Evolutionary conservation across 2,329 filamentous ascomycete genomes (phyloP).

Genomic region (Teratosphaeriaceae sp.): DNA sequence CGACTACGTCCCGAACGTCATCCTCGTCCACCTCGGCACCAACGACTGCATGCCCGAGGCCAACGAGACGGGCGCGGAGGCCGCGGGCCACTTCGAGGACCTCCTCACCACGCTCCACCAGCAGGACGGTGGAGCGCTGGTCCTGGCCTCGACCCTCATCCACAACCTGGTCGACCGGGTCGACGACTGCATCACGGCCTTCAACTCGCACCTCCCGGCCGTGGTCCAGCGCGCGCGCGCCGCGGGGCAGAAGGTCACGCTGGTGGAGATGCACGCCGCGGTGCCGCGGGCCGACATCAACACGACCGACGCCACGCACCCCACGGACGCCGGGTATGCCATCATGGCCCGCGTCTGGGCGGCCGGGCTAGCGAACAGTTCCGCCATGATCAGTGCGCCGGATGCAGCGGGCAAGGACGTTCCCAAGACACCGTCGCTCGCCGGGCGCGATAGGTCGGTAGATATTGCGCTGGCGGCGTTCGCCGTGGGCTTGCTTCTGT

Average conservation of each 20-base stretch:
- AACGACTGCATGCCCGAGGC: slow-evolving; percentile 5
- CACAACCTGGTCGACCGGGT: slow-evolving; percentile 1
- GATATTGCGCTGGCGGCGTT: not conserved
- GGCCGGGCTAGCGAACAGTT: slow-evolving; percentile 2
- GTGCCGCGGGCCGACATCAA: slow-evolving; percentile 6
- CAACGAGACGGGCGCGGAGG: not conserved
- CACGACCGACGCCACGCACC: slow-evolving; percentile 7
- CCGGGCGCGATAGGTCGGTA: not conserved
- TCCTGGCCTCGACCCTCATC: slow-evolving; percentile 7
- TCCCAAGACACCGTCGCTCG: not conserved
- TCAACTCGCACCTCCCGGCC: slow-evolving; percentile 3
- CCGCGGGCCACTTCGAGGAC: not conserved
- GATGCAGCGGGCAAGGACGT: not conserved
- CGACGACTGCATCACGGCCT: slow-evolving; percentile 4
- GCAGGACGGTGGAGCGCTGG: not conserved
- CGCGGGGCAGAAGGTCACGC: slow-evolving; percentile 7
- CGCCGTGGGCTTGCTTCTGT: no score
- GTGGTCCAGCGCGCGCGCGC: slow-evolving; percentile 3
- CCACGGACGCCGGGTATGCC: slow-evolving; percentile 8
- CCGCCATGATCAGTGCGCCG: not conserved
- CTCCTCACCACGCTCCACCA: slow-evolving; percentile 1
- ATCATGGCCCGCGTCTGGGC: slow-evolving; percentile 10
- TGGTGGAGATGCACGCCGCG: slow-evolving; percentile 9
- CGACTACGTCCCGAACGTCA: slow-evolving; percentile 6
- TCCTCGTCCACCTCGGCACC: slow-evolving; percentile 9